Percentiles rank a stretch among this genome's conserved stretches.
phyloP scores from a whole-genome alignment of 768 basidiomycete genomes.

The Lanmaoa pseudosensibilis region DNA sequence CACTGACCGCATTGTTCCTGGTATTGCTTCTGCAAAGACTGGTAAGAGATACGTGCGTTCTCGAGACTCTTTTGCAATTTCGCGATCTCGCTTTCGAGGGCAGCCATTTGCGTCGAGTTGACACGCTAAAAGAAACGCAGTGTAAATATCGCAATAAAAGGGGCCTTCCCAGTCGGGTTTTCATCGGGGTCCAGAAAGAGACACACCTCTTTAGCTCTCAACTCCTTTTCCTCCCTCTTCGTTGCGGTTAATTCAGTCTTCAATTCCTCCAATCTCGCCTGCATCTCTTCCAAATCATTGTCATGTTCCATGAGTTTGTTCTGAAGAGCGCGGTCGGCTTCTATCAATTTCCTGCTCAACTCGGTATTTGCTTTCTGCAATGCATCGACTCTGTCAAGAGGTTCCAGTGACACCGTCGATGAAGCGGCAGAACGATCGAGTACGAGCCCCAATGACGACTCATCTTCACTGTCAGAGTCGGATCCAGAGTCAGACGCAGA shows the following conservation, averaged over 20 bases:
- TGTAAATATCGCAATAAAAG: constrained; percentile 3
- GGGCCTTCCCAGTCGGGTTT: background rate
- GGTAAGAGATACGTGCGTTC: constrained; percentile 67
- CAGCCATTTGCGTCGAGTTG: constrained; percentile 62
- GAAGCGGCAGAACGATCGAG: constrained; percentile 56
- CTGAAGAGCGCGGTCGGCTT: constrained; percentile 69
- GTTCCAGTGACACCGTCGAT: constrained; percentile 70
- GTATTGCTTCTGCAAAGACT: constrained; percentile 82
- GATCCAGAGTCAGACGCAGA: constrained; percentile 43
- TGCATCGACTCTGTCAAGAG: constrained; percentile 70
- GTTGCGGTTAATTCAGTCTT: constrained; percentile 73
- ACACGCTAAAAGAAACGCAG: constrained; percentile 46
- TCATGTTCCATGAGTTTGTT: constrained; percentile 75
- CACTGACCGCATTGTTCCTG: constrained; percentile 80
- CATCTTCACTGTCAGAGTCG: constrained; percentile 51
- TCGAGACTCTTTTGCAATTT: constrained; percentile 77
- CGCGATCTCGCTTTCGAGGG: constrained; percentile 75
- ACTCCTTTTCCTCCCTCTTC: constrained; percentile 91
- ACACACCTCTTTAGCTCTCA: constrained; percentile 79
- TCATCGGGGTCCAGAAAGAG: constrained; percentile 6
- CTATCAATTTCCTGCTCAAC: constrained; percentile 69
- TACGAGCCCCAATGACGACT: constrained; percentile 54
- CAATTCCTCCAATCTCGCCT: constrained; percentile 74
- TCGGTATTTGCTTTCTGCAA: constrained; percentile 74
- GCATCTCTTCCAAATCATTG: constrained; percentile 77